These are phyloP conservation scores for Penicillium coffeae DNA, from an alignment of 495 filamentous ascomycete genomes.

Conservation along the genomic window DNA sequence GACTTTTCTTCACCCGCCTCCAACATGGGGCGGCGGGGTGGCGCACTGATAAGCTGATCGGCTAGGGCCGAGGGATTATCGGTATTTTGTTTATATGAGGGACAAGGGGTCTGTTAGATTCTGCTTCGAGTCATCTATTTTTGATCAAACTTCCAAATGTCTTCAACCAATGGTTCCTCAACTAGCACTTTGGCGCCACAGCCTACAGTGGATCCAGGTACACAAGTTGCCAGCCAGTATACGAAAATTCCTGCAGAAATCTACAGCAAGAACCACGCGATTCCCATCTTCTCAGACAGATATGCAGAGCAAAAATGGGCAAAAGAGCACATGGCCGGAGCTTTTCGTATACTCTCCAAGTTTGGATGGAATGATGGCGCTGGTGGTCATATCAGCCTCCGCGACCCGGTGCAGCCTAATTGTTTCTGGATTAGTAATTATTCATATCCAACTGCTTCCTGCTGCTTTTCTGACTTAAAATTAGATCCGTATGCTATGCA, in stretches of 20 bases:
- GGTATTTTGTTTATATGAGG: too few species aligned
- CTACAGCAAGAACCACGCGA: not conserved
- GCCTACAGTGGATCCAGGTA: too few species aligned
- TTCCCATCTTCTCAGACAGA: not conserved
- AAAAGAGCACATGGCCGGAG: constrained; percentile 45
- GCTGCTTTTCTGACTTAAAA: not conserved
- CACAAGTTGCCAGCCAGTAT: not conserved
- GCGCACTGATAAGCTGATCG: too few species aligned
- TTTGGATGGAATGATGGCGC: constrained; percentile 27
- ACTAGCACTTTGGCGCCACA: too few species aligned
- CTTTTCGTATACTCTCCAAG: constrained; percentile 26
- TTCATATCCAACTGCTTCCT: constrained; percentile 27
- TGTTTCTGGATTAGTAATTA: constrained; percentile 54
- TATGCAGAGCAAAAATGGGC: constrained; percentile 33
- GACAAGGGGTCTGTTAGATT: too few species aligned
- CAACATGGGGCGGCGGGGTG: too few species aligned
- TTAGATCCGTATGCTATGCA: constrained; percentile 22
- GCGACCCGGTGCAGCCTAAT: constrained; percentile 26
- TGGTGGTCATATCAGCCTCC: constrained; percentile 29
- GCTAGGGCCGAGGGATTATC: too few species aligned
- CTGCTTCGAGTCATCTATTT: too few species aligned
- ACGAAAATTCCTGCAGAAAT: not conserved
- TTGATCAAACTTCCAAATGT: too few species aligned
- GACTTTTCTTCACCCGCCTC: too few species aligned
- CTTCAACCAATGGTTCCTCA: too few species aligned